Base-by-base conservation (phyloP, 495 filamentous ascomycete species). In the Glarea lozoyensis region DNA sequence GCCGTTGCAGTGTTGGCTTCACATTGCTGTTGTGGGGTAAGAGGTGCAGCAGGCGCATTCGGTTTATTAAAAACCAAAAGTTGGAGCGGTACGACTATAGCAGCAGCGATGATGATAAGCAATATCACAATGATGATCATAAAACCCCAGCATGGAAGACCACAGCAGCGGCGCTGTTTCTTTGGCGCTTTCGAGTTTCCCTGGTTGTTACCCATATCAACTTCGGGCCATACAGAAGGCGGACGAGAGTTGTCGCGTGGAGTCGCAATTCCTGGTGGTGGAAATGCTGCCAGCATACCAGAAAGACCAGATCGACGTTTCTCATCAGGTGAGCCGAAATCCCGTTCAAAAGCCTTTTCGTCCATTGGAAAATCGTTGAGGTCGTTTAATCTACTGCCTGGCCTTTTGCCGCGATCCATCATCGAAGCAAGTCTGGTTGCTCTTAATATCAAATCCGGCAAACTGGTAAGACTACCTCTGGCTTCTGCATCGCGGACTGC, bases 211-310 rank as follows among this genome's bases (percentile, higher is more conserved):
- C 18, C 10, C 10, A 12, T 12, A 6, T 43, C 35, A 4, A 27
- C 20, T 5, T 42, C 30, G 6, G 53, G 54, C 54, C 50, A 57
- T 2, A 48, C 25, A 4, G 49, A 57, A 12, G 30, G 12, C 16
- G 44, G 54, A 13, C 47, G 54, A 11, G 49, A 49, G 10, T 25
- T 33, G 11, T 20, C 42, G 19, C 21, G 37, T 2, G 55, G 55
- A 10, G 52, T 55, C 19, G 48, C 45, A 10, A 55, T 22, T 34
- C 75, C 78, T 4, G 92, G 88, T 10, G 88, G 83, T 6, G 92
- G 92, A 46, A 98, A 98, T 11, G 88, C 85, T 10, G 85, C 83
- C 4, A 98, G 70, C 57, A 96, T 95, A 55, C 94, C 88, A 12
- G 86, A 89, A 32, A 98, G 69, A 25, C 50, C 47, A 23, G 51